Evolutionary conservation across 2,329 filamentous ascomycete species (phyloP), one percentile per base, ranked within the genome.

Genomic region (Aspergillus piperis): DNA sequence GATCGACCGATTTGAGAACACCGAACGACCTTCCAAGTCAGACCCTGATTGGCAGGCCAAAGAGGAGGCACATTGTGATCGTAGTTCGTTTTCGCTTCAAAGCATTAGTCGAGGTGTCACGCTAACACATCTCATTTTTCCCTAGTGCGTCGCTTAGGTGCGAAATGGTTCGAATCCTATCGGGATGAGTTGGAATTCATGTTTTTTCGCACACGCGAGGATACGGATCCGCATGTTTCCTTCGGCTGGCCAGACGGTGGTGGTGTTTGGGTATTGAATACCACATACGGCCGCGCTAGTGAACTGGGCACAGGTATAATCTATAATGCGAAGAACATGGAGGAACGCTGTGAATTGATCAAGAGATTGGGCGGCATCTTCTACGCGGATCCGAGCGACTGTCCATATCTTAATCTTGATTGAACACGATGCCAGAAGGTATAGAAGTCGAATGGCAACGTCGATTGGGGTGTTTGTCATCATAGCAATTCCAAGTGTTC

Each of bases 31-130:
- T 25, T 41, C 58, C 11, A 41, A 50, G 30, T 61, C 25, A 6
- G 27, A 30, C 27, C 51, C 51, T 4, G 60, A 60, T 3, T 54
- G 47, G 25, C 60, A 63, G 36, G 32, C 36, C 3, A 54, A 62
- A 27, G 62, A 64, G 41, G 55, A 63, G 23, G 61, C 51, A 27
- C 60, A 63, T 36, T 63, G 62, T 36, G 30, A 62, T 49, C 48
- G 48, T 6, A 61, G 58, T 64, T 13, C 54, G 60, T 62, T 27
- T 2, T 6, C 41, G 8, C 32, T 19, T 13, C 30, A 32, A 32
- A 13, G 10, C 2, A 32, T 5, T 13, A 5, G 10, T 32, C 10
- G 11, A 13, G 11, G 41, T 21, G 41, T 2, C 5, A 13, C 5
- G 7, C 39, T 48, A 3, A 38, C 39, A 38, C 39, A 13, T 52